Percentiles rank a stretch among this genome's conserved stretches.
phyloP scores from a whole-genome alignment of 768 basidiomycete genomes.

The Lepiota venenata region DNA sequence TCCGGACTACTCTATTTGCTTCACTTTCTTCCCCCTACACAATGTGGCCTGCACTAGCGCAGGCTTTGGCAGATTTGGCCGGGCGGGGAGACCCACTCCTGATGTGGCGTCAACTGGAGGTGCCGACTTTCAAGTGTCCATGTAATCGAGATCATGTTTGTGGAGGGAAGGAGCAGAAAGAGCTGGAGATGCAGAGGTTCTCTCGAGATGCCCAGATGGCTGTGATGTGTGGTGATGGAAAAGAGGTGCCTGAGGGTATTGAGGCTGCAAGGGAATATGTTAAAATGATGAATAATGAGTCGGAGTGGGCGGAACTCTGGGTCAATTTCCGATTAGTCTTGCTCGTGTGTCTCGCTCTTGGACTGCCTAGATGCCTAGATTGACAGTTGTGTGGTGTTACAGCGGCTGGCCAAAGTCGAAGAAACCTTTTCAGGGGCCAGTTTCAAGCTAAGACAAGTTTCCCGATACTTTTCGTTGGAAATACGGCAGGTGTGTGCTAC shows the following conservation, averaged over 20 bases:
- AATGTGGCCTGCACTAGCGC: conserved; percentile 29
- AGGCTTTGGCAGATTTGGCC: conserved; percentile 31
- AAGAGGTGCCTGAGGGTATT: conserved; percentile 23
- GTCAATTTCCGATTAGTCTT: conserved; percentile 21
- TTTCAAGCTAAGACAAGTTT: conserved; percentile 34
- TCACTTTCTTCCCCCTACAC: conserved; percentile 33
- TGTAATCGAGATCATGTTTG: background rate
- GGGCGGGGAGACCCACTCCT: conserved; percentile 24
- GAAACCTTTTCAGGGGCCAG: conserved; percentile 24
- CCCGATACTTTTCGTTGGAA: conserved; percentile 37
- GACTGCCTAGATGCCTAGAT: background rate
- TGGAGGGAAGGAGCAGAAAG: conserved; percentile 17
- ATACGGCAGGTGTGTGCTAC: conserved; percentile 30
- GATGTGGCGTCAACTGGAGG: conserved; percentile 21
- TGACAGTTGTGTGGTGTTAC: background rate
- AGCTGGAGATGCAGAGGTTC: conserved; percentile 3
- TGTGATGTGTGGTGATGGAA: conserved; percentile 34
- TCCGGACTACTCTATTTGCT: conserved; percentile 27
- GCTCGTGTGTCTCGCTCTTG: conserved; percentile 22
- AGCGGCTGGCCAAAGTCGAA: conserved; percentile 14
- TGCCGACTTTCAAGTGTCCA: conserved; percentile 26
- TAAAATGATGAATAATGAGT: conserved; percentile 19
- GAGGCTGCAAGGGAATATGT: conserved; percentile 26
- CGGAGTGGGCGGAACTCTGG: conserved; percentile 31
- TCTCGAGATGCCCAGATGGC: conserved; percentile 19